A percentile compares a stretch with the other conserved stretches of the same genome.
Conservation (phyloP, 1,284 basidiomycete genomes). For the Fistulinella cinereoalba region DNA sequence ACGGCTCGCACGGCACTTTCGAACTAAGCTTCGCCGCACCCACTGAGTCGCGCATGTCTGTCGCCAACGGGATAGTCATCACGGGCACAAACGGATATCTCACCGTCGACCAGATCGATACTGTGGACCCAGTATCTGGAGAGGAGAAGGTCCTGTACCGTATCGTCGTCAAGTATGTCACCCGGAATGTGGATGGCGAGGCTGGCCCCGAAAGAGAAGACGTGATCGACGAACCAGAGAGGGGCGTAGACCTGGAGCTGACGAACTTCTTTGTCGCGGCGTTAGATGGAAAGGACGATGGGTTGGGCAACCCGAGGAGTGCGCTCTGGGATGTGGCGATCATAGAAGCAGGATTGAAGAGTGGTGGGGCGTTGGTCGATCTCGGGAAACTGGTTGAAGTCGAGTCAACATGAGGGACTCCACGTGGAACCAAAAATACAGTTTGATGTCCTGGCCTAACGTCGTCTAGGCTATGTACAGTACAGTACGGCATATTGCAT, state of each 20-base stretch:
- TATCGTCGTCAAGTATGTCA: conserved; percentile 41
- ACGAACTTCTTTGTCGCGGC: conserved; percentile 55
- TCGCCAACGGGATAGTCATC: conserved; percentile 46
- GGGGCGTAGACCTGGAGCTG: conserved; percentile 62
- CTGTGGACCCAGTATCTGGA: conserved; percentile 25
- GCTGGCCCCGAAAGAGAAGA: conserved; percentile 48
- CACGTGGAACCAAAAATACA: too few relatives aligned
- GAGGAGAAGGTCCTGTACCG: conserved; percentile 29
- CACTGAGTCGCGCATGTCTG: conserved; percentile 40
- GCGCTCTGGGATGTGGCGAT: conserved; percentile 74
- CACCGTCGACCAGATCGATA: conserved; percentile 39
- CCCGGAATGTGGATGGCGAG: conserved; percentile 42
- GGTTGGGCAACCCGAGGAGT: conserved; percentile 50
- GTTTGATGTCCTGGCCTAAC: too few relatives aligned
- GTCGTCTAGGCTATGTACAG: too few relatives aligned
- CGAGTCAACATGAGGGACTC: too few relatives aligned
- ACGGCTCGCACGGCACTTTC: conserved; percentile 56
- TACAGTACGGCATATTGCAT: too few relatives aligned
- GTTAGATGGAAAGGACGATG: conserved; percentile 44
- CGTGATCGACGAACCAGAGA: conserved; percentile 43
- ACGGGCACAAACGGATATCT: conserved; percentile 62
- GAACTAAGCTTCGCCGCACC: conserved; percentile 60
- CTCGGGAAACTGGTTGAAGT: conserved; percentile 41
- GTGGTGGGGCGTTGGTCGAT: conserved; percentile 60
- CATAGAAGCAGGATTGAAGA: conserved; percentile 74